Percentiles rank a stretch among this genome's conserved stretches.
Evolutionary conservation across 306 rosid species (phyloP).

Genomic region (Glycine latifolia): DNA sequence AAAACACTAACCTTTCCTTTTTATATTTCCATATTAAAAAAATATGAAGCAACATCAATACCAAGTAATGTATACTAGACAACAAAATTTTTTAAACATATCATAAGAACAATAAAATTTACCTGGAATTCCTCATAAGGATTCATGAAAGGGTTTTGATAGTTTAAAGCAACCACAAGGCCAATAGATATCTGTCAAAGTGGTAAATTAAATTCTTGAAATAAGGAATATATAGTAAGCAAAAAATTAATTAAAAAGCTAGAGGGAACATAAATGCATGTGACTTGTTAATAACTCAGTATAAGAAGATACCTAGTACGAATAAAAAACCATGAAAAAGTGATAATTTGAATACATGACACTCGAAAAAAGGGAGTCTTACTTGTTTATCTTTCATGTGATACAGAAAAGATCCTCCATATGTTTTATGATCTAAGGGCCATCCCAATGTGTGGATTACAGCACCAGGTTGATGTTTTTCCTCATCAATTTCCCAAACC

Average conservation of each 20-base stretch:
- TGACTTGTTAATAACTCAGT: not conserved
- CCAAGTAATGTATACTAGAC: conserved; percentile 21
- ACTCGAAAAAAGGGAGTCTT: conserved; percentile 11
- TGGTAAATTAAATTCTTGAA: conserved; percentile 37
- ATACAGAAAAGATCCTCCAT: conserved; percentile 96
- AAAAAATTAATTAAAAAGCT: conserved; percentile 27
- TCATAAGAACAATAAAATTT: conserved; percentile 17
- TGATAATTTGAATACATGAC: conserved; percentile 24
- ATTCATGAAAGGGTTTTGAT: conserved; percentile 80
- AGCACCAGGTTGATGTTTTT: conserved; percentile 82
- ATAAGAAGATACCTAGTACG: conserved; percentile 22
- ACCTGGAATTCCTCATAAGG: conserved; percentile 99
- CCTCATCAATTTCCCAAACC: conserved; percentile 95
- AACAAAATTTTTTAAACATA: conserved; percentile 4
- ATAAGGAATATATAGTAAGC: conserved; percentile 20
- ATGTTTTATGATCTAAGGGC: conserved; percentile 91
- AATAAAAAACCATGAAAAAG: conserved; percentile 16
- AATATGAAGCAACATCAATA: conserved; percentile 24
- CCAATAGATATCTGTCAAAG: conserved; percentile 81
- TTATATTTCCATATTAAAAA: conserved; percentile 23
- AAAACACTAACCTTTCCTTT: not conserved
- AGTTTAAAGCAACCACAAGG: conserved; percentile 90
- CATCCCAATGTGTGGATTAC: conserved; percentile 95
- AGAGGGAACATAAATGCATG: conserved; percentile 22
- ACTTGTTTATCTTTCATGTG: conserved; percentile 95